Conservation (phyloP, 352 stramenopile species). For the Globisporangium orthogonon region DNA sequence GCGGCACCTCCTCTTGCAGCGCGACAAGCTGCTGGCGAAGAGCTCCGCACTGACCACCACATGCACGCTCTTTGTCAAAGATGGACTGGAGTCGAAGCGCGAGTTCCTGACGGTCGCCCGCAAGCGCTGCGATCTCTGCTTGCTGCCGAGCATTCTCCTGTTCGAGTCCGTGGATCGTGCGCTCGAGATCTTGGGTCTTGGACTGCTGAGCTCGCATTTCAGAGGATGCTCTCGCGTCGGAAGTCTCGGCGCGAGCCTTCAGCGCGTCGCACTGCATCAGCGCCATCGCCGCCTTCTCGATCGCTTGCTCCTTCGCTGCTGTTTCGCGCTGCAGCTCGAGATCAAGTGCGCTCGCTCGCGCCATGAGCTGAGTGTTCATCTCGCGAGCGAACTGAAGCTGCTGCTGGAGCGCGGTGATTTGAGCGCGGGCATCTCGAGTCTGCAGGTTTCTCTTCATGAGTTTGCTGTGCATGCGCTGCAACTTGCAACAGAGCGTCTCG, state of each 20-base stretch:
- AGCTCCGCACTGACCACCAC: not conserved
- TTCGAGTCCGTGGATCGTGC: not conserved
- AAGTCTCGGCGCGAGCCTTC: not conserved
- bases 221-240: not conserved
- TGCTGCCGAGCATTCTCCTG: slow-evolving; percentile 2
- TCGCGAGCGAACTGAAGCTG: slow-evolving; percentile 9
- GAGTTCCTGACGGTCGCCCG: not conserved
- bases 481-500: slow-evolving; percentile 31
- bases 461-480: slow-evolving; percentile 26
- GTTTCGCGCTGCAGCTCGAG: slow-evolving; percentile 16
- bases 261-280: slow-evolving; percentile 21
- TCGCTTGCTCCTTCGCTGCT: slow-evolving; percentile 20
- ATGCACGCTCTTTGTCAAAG: slow-evolving; percentile 1
- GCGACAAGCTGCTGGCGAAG: slow-evolving; percentile 10
- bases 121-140: not conserved
- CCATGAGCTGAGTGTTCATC: slow-evolving; percentile 4
- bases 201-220: slow-evolving; percentile 12
- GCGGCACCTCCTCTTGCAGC: slow-evolving; percentile 6
- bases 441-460: slow-evolving; percentile 29
- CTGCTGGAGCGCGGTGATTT: slow-evolving; percentile 13
- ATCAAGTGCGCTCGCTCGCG: slow-evolving; percentile 10
- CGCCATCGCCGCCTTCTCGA: slow-evolving; percentile 34
- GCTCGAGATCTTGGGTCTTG: not conserved
- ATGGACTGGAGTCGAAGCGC: not conserved
- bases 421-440: slow-evolving; percentile 24